Percentiles rank a stretch among this genome's conserved stretches.
phyloP scores from a whole-genome alignment of 208 protist species.

The Leishmania gerbilli region DNA sequence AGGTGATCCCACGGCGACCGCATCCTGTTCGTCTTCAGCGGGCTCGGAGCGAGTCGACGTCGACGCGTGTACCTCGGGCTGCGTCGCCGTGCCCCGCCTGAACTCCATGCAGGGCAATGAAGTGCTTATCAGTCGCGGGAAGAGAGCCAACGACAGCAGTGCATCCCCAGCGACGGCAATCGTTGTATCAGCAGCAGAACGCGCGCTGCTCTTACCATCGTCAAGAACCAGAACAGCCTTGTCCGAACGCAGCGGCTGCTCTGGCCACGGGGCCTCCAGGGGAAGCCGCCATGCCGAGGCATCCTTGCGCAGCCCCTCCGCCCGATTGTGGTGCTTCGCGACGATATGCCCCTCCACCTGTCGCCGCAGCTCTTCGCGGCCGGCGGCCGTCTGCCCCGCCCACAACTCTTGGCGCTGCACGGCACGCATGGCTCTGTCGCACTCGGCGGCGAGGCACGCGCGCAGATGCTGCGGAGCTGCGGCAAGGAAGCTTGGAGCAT shows the following conservation, averaged over 20 bases:
- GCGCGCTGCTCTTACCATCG: background rate
- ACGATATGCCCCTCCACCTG: background rate
- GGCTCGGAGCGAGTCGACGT: background rate
- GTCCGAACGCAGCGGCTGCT: background rate
- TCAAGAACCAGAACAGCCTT: background rate
- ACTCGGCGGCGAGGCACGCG: background rate
- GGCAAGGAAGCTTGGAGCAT: background rate
- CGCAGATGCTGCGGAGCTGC: background rate
- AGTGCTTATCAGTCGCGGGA: background rate
- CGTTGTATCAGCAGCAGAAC: background rate
- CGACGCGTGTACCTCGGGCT: background rate
- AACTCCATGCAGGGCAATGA: background rate
- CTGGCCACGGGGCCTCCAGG: background rate
- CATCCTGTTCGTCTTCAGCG: background rate
- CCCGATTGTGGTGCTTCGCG: background rate
- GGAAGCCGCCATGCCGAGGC: background rate
- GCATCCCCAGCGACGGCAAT: background rate
- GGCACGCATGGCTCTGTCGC: constrained; percentile 1
- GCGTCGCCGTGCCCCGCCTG: background rate
- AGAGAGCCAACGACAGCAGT: background rate
- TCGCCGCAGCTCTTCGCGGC: constrained; percentile 2
- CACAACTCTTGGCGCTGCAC: constrained; percentile 7
- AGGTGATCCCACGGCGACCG: background rate
- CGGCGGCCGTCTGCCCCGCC: background rate
- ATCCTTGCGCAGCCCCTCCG: background rate